These are phyloP conservation scores for Pseudogymnoascus sp. DNA, from an alignment of 2,329 filamentous ascomycete genomes.

Conservation along the genomic window DNA sequence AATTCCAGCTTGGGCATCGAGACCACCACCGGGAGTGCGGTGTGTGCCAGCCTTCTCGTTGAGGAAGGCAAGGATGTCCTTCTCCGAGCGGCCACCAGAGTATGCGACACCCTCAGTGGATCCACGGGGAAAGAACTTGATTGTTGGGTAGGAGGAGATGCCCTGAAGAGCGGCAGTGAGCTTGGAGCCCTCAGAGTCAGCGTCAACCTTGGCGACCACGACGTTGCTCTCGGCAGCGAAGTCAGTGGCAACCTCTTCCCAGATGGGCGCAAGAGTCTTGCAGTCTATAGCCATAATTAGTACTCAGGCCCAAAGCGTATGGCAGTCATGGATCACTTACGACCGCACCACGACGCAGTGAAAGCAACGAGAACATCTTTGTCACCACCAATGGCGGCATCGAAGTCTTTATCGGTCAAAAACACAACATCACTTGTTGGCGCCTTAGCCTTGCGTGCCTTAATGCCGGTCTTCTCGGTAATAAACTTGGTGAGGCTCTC, in stretches of 20 bases:
- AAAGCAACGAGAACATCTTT: constrained; percentile 93
- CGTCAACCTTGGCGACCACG: constrained; percentile 89
- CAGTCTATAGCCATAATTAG: constrained; percentile 58
- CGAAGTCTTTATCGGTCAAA: constrained; percentile 74
- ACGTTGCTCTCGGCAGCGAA: constrained; percentile 72
- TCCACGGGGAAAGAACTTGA: constrained; percentile 93
- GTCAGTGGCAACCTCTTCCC: constrained; percentile 78
- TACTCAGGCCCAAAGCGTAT: neutral
- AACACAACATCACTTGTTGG: constrained; percentile 68
- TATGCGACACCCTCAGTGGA: constrained; percentile 65
- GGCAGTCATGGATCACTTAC: constrained; percentile 51
- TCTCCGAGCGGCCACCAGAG: constrained; percentile 66
- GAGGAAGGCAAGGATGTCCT: constrained; percentile 68
- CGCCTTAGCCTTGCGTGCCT: constrained; percentile 65
- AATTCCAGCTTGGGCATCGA: constrained; percentile 73
- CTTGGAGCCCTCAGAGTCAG: constrained; percentile 81
- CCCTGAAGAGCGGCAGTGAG: constrained; percentile 65
- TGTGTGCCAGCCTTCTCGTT: constrained; percentile 86
- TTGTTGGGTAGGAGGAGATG: constrained; percentile 84
- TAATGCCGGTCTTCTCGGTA: constrained; percentile 76
- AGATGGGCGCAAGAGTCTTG: constrained; percentile 84
- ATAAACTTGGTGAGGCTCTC: constrained; percentile 79
- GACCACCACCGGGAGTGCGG: constrained; percentile 70
- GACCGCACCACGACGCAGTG: constrained; percentile 96
- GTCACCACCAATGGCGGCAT: constrained; percentile 67